Percentiles rank a stretch among this genome's conserved stretches.
phyloP scores from a whole-genome alignment of 2,329 filamentous ascomycete genomes.

The Graphilbum ipis-grandicollis region DNA sequence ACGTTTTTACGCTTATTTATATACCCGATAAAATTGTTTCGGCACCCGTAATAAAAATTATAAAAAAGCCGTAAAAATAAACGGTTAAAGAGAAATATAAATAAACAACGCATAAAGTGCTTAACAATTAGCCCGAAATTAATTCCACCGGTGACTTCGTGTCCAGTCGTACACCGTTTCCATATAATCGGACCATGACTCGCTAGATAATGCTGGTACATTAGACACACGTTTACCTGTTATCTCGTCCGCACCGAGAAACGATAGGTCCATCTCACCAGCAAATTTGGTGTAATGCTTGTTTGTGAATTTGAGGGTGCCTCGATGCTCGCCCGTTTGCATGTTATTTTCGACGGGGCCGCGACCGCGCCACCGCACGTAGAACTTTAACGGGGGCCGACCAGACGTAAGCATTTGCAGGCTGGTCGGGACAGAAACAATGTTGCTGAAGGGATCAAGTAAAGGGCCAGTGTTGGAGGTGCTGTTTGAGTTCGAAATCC shows the following conservation, averaged over 20 bases:
- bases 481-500: too few relatives aligned
- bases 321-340: slow-evolving; percentile 9
- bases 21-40: too few relatives aligned
- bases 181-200: slow-evolving; percentile 12
- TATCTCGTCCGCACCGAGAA: slow-evolving; percentile 10
- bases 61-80: too few relatives aligned
- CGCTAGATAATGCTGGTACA: slow-evolving; percentile 6
- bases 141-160: slow-evolving; percentile 8
- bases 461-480: too few relatives aligned
- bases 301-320: slow-evolving; percentile 13
- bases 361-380: slow-evolving; percentile 12
- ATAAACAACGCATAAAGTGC: too few relatives aligned
- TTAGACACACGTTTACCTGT: slow-evolving; percentile 11
- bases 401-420: neutral
- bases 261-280: slow-evolving; percentile 11
- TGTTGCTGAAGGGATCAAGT: too few relatives aligned
- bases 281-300: slow-evolving; percentile 13
- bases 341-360: slow-evolving; percentile 12
- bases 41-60: too few relatives aligned
- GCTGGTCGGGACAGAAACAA: neutral
- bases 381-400: slow-evolving; percentile 9
- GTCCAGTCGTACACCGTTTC: slow-evolving; percentile 11
- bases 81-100: too few relatives aligned
- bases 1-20: too few relatives aligned
- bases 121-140: too few relatives aligned